phyloP scores from a whole-genome alignment of 306 rosid species.

The Ochetophila trinervis region DNA sequence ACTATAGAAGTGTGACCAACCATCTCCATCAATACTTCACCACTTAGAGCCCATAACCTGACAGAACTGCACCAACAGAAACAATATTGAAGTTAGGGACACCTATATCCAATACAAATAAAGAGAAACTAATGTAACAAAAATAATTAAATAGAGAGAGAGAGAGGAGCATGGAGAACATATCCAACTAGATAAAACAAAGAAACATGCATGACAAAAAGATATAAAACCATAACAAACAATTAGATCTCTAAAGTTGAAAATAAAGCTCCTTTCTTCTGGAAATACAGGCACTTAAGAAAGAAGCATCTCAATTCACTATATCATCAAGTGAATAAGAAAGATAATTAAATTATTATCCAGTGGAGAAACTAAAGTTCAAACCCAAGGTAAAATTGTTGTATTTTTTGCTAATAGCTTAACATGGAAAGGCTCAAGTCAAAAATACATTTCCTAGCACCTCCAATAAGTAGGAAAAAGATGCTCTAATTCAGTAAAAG shows the following conservation, averaged over 20 bases:
- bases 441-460: background rate
- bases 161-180: background rate
- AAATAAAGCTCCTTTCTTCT: background rate
- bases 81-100: background rate
- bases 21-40: constrained; percentile 83
- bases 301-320: background rate
- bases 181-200: background rate
- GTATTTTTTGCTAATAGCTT: background rate
- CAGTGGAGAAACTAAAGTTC: background rate
- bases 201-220: background rate
- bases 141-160: background rate
- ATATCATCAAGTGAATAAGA: background rate
- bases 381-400: background rate
- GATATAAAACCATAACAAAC: background rate
- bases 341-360: background rate
- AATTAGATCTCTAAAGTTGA: background rate
- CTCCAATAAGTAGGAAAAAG: background rate
- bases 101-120: constrained; percentile 4
- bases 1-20: constrained; percentile 91
- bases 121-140: background rate
- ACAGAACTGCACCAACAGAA: constrained; percentile 63
- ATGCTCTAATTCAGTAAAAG: background rate
- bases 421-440: background rate
- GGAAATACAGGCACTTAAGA: background rate
- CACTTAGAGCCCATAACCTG: constrained; percentile 82